Evolutionary conservation across 2,329 filamentous ascomycete species (phyloP).

Genomic region (Diaporthe nobilis): DNA sequence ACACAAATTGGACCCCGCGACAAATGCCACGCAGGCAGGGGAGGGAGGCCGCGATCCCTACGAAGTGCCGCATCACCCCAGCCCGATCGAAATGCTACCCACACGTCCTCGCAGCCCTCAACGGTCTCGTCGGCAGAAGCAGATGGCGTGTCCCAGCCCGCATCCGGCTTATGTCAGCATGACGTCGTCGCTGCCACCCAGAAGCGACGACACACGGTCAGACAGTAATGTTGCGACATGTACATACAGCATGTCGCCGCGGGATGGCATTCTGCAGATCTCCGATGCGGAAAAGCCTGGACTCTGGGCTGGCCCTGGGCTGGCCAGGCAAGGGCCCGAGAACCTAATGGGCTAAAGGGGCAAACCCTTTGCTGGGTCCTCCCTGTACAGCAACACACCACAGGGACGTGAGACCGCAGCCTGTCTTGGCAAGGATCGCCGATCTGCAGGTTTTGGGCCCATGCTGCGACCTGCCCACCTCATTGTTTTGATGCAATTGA

Average conservation of each 20-base stretch:
- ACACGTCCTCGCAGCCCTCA: not conserved
- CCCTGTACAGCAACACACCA: slow-evolving; percentile 3
- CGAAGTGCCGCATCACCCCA: slow-evolving; percentile 7
- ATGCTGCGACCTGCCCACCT: not conserved
- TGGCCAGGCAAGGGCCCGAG: slow-evolving; percentile 10
- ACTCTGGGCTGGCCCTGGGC: not conserved
- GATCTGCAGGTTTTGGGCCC: slow-evolving; percentile 30
- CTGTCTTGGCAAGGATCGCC: slow-evolving; percentile 35
- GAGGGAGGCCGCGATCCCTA: slow-evolving; percentile 13
- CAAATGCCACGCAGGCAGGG: not conserved
- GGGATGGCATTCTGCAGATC: slow-evolving; percentile 32
- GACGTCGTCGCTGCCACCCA: slow-evolving; percentile 10
- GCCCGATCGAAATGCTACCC: slow-evolving; percentile 13
- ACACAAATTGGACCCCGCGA: slow-evolving; percentile 6
- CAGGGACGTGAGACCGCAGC: slow-evolving; percentile 12
- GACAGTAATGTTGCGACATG: slow-evolving; percentile 4
- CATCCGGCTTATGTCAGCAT: slow-evolving; percentile 21
- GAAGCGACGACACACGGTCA: slow-evolving; percentile 4
- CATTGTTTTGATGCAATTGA: slow-evolving; percentile 21
- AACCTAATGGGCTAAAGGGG: slow-evolving; percentile 14
- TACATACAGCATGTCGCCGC: not conserved
- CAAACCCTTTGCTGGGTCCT: slow-evolving; percentile 3
- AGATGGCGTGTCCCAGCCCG: not conserved
- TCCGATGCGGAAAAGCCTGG: slow-evolving; percentile 27
- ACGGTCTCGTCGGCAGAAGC: not conserved